These are phyloP conservation scores for Rhizophagus clarus DNA, from an alignment of 192 early-diverging fungal genomes.

Conservation along the genomic window DNA sequence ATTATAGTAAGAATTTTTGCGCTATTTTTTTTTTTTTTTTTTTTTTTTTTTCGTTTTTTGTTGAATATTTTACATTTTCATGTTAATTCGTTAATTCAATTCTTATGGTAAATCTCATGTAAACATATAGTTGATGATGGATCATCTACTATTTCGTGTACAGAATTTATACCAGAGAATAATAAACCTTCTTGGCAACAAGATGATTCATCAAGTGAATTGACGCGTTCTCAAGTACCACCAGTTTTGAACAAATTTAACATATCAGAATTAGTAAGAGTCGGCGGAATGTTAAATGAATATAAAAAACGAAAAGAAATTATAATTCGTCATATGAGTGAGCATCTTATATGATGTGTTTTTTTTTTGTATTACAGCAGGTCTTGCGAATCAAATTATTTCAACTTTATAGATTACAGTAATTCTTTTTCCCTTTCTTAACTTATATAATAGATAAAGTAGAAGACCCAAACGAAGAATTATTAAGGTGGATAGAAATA, in stretches of 20 bases:
- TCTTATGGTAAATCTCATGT: not conserved
- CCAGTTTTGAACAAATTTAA: not conserved
- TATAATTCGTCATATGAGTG: not conserved
- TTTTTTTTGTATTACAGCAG: too few relatives aligned
- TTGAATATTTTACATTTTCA: not conserved
- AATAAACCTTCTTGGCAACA: not conserved
- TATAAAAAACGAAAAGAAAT: not conserved
- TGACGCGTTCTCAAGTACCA: not conserved
- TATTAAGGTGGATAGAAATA: not conserved
- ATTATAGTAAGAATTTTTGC: not conserved
- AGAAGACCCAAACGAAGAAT: not conserved
- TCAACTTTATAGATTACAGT: too few relatives aligned
- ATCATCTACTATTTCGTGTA: not conserved
- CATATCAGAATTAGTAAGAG: not conserved
- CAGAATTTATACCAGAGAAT: not conserved
- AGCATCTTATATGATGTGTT: not conserved
- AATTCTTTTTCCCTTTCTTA: too few relatives aligned
- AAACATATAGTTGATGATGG: not conserved
- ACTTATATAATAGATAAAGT: not conserved
- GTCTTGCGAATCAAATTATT: too few relatives aligned
- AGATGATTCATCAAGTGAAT: not conserved
- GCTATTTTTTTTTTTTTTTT: too few relatives aligned
- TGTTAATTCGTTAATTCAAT: not conserved
- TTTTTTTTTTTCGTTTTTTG: too few relatives aligned
- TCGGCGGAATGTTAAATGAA: not conserved